These are phyloP conservation scores for Ceratobasidium sp. DNA, from an alignment of 1,284 basidiomycete genomes.

Conservation along the genomic window DNA sequence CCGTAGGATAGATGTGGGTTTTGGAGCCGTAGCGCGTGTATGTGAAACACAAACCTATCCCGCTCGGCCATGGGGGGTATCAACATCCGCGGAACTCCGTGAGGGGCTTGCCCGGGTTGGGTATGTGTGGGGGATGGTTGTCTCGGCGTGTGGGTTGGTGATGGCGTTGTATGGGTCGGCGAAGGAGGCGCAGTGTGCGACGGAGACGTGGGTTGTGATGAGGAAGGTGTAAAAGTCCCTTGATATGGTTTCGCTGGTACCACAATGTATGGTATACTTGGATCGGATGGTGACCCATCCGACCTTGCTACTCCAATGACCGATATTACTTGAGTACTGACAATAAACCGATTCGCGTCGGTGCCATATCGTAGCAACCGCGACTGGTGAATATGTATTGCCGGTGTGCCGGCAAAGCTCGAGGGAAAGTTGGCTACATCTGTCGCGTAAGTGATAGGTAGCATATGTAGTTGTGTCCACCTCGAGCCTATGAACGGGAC, in stretches of 20 bases:
- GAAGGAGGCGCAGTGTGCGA: neutral
- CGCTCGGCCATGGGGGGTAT: neutral
- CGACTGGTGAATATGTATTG: neutral
- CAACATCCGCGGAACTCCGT: neutral
- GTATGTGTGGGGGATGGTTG: neutral
- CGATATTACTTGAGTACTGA: conserved; percentile 5
- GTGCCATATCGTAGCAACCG: neutral
- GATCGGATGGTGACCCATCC: neutral
- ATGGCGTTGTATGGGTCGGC: neutral
- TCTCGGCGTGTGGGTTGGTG: neutral
- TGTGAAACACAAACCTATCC: conserved; percentile 20
- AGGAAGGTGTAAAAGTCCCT: neutral
- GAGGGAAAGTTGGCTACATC: conserved; percentile 9
- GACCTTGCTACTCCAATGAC: conserved; percentile 13
- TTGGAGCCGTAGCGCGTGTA: conserved; percentile 18
- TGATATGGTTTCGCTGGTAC: neutral
- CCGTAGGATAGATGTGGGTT: conserved; percentile 17
- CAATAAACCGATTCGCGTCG: neutral
- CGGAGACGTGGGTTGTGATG: conserved; percentile 7
- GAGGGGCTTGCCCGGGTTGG: neutral
- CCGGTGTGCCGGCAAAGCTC: neutral
- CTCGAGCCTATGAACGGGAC: neutral
- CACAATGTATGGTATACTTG: conserved; percentile 1
- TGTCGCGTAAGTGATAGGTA: conserved; percentile 20
- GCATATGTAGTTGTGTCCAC: neutral